Evolutionary conservation across 2,329 filamentous ascomycete species (phyloP).

Genomic region (Aspergillus neotritici): DNA sequence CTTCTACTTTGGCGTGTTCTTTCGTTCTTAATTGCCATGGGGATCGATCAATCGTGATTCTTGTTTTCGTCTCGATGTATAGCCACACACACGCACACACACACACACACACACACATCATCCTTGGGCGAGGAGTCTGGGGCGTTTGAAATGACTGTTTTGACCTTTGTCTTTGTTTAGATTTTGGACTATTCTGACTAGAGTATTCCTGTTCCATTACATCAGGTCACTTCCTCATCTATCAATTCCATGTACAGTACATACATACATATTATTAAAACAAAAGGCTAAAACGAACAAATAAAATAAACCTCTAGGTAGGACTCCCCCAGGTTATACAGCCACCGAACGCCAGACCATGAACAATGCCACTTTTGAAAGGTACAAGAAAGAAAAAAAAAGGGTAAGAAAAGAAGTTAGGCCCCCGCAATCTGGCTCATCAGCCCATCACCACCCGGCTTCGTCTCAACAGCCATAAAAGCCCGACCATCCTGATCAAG

Average conservation of each 20-base stretch:
- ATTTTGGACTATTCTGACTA: conserved; percentile 1
- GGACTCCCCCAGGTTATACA: neutral
- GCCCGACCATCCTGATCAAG: conserved; percentile 51
- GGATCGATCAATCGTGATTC: conserved; percentile 11
- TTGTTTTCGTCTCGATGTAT: conserved; percentile 17
- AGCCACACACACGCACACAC: conserved; percentile 27
- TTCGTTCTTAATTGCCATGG: conserved; percentile 7
- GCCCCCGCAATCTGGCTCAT: conserved; percentile 24
- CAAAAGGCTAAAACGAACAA: conserved; percentile 1
- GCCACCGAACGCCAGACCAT: neutral
- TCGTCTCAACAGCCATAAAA: conserved; percentile 80
- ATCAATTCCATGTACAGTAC: conserved; percentile 14
- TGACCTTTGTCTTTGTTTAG: conserved; percentile 2
- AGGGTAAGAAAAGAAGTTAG: conserved; percentile 1
- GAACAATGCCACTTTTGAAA: neutral
- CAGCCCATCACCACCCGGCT: conserved; percentile 42
- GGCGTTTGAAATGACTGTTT: conserved; percentile 26
- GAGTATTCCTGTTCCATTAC: conserved; percentile 3
- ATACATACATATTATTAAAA: conserved; percentile 2
- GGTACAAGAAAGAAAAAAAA: neutral
- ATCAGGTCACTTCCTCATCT: conserved; percentile 1
- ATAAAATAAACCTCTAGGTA: neutral
- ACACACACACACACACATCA: no score
- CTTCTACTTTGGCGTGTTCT: conserved; percentile 11
- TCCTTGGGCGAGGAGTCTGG: conserved; percentile 28